phyloP scores from a whole-genome alignment of 2,329 filamentous ascomycete genomes.

The Onygenales sp. region DNA sequence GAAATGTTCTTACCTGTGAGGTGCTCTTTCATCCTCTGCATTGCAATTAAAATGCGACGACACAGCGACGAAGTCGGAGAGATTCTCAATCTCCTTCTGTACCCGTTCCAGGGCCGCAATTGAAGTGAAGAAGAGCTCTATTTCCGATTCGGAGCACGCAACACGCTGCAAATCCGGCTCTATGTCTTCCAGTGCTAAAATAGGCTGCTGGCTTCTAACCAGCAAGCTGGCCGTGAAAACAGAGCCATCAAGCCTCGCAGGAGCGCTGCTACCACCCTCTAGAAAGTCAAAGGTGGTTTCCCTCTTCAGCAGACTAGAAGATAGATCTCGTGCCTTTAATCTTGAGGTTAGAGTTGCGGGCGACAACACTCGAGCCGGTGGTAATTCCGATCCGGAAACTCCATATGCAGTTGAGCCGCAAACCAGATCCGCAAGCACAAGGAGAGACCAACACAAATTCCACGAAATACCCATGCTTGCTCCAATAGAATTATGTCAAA shows the following conservation, averaged over 20 bases:
- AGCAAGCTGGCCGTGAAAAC: conserved; percentile 8
- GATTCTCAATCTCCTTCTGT: conserved; percentile 5
- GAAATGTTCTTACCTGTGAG: conserved; percentile 11
- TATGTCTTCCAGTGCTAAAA: conserved; percentile 10
- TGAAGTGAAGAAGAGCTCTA: conserved; percentile 7
- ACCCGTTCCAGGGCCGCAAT: conserved; percentile 3
- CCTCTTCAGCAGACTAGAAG: not conserved
- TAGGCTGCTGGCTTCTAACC: conserved; percentile 8
- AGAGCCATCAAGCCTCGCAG: conserved; percentile 1
- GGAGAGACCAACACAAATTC: not conserved
- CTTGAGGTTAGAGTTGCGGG: not conserved
- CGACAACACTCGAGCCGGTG: not conserved
- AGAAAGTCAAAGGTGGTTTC: conserved; percentile 5
- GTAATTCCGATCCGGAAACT: not conserved
- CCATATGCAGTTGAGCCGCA: not conserved
- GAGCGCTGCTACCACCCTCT: not conserved
- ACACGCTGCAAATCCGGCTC: conserved; percentile 6
- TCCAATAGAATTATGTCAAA: not conserved
- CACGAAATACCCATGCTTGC: not conserved
- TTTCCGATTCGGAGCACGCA: conserved; percentile 6
- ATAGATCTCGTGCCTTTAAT: not conserved
- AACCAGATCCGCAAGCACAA: not conserved
- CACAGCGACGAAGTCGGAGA: conserved; percentile 9
- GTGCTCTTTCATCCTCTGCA: conserved; percentile 11
- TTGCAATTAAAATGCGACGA: conserved; percentile 15